A percentile compares a stretch with the other conserved stretches of the same genome.
Conservation (phyloP, 495 filamentous ascomycete species). For the Aspergillus nanangensis region DNA sequence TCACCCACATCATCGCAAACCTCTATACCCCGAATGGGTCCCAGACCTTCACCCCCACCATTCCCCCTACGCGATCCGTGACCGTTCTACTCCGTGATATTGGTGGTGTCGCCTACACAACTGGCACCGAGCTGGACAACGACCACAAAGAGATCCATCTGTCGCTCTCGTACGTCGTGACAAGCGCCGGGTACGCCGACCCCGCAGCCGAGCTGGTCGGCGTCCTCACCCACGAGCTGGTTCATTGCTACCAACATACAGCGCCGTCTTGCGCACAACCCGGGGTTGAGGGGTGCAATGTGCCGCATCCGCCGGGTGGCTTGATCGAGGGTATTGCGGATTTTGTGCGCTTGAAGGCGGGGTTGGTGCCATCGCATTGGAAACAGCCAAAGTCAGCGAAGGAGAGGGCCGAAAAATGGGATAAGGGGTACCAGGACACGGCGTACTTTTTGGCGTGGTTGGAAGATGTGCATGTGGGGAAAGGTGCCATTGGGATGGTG, state of each 20-base stretch:
- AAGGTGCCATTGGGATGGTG: slow-evolving; percentile 64
- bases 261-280: too few species aligned
- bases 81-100: slow-evolving; percentile 80
- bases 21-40: slow-evolving; percentile 59
- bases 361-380: slow-evolving; percentile 82
- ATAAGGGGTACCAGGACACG: slow-evolving; percentile 88
- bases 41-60: slow-evolving; percentile 23
- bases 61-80: slow-evolving; percentile 67
- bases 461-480: slow-evolving; percentile 65
- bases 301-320: slow-evolving; percentile 56
- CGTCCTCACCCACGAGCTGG: slow-evolving; percentile 87
- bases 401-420: slow-evolving; percentile 59
- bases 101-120: slow-evolving; percentile 84
- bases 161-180: slow-evolving; percentile 67
- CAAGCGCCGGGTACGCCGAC: slow-evolving; percentile 33
- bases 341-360: slow-evolving; percentile 77
- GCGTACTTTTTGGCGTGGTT: slow-evolving; percentile 80
- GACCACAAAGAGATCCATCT: slow-evolving; percentile 97
- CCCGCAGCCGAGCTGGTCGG: slow-evolving; percentile 66
- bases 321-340: slow-evolving; percentile 92
- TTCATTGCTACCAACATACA: slow-evolving; percentile 91
- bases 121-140: slow-evolving; percentile 71
- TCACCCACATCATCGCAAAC: slow-evolving; percentile 59
- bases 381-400: slow-evolving; percentile 47
- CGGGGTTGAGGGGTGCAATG: slow-evolving; percentile 34